phyloP scores from a whole-genome alignment of 2,329 filamentous ascomycete genomes.

The Colletotrichum orchidophilum region DNA sequence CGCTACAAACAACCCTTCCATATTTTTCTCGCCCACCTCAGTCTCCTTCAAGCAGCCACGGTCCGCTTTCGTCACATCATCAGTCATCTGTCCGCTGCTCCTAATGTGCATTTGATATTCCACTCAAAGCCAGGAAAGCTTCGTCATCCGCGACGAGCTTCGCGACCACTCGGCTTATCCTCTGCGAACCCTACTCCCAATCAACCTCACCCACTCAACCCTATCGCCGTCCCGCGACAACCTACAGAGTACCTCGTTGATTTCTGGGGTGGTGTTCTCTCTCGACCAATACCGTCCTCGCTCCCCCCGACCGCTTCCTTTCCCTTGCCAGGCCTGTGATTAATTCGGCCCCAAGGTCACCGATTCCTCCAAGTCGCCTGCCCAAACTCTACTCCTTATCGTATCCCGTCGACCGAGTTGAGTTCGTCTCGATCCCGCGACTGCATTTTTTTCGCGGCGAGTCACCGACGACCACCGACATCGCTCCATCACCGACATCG shows the following conservation, averaged over 20 bases:
- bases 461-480: neutral
- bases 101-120: neutral
- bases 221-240: neutral
- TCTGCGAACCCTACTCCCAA: neutral
- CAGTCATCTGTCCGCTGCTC: constrained; percentile 12
- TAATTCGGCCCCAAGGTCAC: neutral
- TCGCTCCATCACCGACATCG: neutral
- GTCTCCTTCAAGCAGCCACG: neutral
- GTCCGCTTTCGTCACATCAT: constrained; percentile 25
- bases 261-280: constrained; percentile 1
- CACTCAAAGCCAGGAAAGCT: neutral
- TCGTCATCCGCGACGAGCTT: neutral
- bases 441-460: neutral
- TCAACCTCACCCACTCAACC: neutral
- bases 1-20: constrained; percentile 3
- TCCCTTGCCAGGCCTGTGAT: constrained; percentile 24
- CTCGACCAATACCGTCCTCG: constrained; percentile 26
- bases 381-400: neutral
- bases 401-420: constrained; percentile 19
- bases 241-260: neutral
- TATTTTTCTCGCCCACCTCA: neutral
- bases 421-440: neutral
- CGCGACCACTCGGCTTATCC: neutral
- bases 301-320: constrained; percentile 12
- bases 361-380: constrained; percentile 2